phyloP scores from a whole-genome alignment of 1,284 basidiomycete genomes.

The Mycena sp. region DNA sequence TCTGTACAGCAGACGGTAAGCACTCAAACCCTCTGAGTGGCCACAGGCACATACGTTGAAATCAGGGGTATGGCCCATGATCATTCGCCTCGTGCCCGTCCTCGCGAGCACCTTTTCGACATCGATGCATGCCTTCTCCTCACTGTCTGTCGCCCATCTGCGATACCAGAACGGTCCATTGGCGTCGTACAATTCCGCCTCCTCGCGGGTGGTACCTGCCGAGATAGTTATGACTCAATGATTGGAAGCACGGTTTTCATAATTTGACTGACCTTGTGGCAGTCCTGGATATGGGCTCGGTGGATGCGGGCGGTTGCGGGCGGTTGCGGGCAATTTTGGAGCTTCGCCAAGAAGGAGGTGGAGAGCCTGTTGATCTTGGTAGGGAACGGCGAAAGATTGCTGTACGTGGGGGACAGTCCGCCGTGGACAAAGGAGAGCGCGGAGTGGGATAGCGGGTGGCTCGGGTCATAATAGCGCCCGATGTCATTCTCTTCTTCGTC shows the following conservation, averaged over 20 bases:
- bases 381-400: slow-evolving; percentile 81
- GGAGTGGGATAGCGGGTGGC: slow-evolving; percentile 70
- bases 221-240: slow-evolving; percentile 49
- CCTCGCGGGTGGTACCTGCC: slow-evolving; percentile 66
- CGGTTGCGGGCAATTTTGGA: slow-evolving; percentile 70
- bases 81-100: slow-evolving; percentile 84
- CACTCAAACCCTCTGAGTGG: no score
- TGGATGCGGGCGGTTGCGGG: slow-evolving; percentile 84
- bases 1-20: slow-evolving; percentile 43
- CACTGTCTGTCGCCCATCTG: slow-evolving; percentile 83
- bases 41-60: slow-evolving; percentile 67
- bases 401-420: slow-evolving; percentile 81
- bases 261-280: slow-evolving; percentile 56
- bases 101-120: slow-evolving; percentile 76
- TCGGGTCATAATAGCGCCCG: slow-evolving; percentile 35
- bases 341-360: slow-evolving; percentile 67
- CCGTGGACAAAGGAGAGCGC: slow-evolving; percentile 91
- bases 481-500: slow-evolving; percentile 40
- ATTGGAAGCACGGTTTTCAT: no score
- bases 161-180: slow-evolving; percentile 93
- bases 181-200: slow-evolving; percentile 74
- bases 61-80: slow-evolving; percentile 96
- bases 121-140: slow-evolving; percentile 72
- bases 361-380: slow-evolving; percentile 82
- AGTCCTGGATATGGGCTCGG: slow-evolving; percentile 83